Evolutionary conservation across 805 yeast species (phyloP).

Genomic region (Aciculoconidium aculeatum): DNA sequence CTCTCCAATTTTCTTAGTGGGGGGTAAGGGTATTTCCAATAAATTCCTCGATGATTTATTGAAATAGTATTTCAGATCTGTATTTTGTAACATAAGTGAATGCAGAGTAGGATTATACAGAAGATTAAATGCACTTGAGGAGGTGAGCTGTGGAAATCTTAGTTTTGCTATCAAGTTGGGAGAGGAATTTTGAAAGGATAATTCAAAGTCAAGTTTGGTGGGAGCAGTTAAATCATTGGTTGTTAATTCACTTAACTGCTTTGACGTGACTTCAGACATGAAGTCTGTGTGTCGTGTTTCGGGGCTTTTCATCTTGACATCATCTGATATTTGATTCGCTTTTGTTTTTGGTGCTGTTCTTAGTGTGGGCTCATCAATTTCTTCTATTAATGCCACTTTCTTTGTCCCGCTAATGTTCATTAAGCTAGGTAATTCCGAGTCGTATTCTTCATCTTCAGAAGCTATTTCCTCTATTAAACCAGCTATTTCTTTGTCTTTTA

Average conservation of each 20-base stretch:
- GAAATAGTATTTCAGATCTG: constrained; percentile 11
- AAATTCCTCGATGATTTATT: constrained; percentile 5
- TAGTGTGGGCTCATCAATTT: constrained; percentile 33
- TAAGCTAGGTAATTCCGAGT: constrained; percentile 22
- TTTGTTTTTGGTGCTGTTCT: background rate
- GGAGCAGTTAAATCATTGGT: no score
- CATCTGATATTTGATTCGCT: background rate
- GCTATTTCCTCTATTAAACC: constrained; percentile 39
- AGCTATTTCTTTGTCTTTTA: constrained; percentile 37
- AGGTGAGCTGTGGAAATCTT: constrained; percentile 13
- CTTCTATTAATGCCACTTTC: constrained; percentile 46
- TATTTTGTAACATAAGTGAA: constrained; percentile 8
- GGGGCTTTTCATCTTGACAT: constrained; percentile 3
- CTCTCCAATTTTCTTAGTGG: constrained; percentile 2
- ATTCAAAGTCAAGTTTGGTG: constrained; percentile 3
- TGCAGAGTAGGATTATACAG: constrained; percentile 7
- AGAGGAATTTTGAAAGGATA: constrained; percentile 2
- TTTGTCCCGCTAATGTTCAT: constrained; percentile 19
- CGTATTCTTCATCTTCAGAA: constrained; percentile 9
- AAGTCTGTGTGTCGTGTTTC: background rate
- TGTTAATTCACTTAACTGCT: no score
- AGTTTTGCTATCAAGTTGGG: constrained; percentile 12
- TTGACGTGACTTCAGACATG: constrained; percentile 1
- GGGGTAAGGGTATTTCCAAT: constrained; percentile 8
- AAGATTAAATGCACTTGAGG: constrained; percentile 6